Conservation (phyloP, 2,329 filamentous ascomycete genomes). For the Ophiostoma himal-ulmi region DNA sequence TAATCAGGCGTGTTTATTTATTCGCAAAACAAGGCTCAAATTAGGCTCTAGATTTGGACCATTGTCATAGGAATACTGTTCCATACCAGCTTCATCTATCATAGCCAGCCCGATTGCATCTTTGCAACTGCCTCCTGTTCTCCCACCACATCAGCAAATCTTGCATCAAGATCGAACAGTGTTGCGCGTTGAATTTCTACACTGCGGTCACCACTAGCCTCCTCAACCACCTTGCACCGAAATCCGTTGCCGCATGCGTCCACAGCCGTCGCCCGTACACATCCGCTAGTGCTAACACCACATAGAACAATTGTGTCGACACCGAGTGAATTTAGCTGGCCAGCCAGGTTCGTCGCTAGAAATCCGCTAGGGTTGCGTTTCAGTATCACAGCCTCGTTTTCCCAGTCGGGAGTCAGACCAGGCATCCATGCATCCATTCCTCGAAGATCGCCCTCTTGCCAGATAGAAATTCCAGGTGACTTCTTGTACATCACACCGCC, state of each 20-base stretch:
- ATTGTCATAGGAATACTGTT: not conserved
- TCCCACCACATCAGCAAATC: slow-evolving; percentile 42
- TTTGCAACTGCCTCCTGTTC: slow-evolving; percentile 38
- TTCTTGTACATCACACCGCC: slow-evolving; percentile 41
- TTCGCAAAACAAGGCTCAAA: too few relatives aligned
- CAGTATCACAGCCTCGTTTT: slow-evolving; percentile 35
- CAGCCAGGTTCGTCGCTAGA: slow-evolving; percentile 41
- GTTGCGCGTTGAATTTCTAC: slow-evolving; percentile 41
- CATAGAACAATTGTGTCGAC: slow-evolving; percentile 43
- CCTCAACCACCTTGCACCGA: slow-evolving; percentile 41
- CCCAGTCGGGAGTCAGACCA: slow-evolving; percentile 35
- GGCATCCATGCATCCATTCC: slow-evolving; percentile 38
- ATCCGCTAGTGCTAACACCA: slow-evolving; percentile 44
- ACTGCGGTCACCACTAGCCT: slow-evolving; percentile 41
- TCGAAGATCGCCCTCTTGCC: slow-evolving; percentile 37
- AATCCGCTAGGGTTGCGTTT: slow-evolving; percentile 43
- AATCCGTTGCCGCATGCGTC: slow-evolving; percentile 42
- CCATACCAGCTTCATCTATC: not conserved
- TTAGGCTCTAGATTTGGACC: not conserved
- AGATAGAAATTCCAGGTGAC: slow-evolving; percentile 38
- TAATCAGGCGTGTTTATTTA: too few relatives aligned
- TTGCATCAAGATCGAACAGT: slow-evolving; percentile 42
- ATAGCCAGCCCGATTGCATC: slow-evolving; percentile 36
- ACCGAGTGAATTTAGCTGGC: slow-evolving; percentile 35
- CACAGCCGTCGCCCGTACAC: slow-evolving; percentile 40